Conservation (phyloP, 2,329 filamentous ascomycete genomes). For the Septoria linicola region DNA sequence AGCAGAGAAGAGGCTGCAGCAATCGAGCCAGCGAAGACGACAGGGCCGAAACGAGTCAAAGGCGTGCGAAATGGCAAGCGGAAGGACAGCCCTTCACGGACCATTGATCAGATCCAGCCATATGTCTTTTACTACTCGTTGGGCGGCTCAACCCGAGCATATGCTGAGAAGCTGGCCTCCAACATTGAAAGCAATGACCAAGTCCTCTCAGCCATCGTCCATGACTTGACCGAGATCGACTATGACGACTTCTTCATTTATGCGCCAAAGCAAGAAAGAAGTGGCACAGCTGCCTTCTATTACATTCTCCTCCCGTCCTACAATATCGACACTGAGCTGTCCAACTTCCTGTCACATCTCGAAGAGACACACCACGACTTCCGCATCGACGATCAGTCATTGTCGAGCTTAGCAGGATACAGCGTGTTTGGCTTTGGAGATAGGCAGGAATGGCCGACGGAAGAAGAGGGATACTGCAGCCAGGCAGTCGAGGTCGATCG, state of each 20-base stretch:
- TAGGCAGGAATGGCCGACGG: slow-evolving; percentile 85
- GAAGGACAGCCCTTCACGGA: slow-evolving; percentile 9
- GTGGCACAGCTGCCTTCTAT: slow-evolving; percentile 67
- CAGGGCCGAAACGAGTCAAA: slow-evolving; percentile 35
- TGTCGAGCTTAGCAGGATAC: slow-evolving; percentile 76
- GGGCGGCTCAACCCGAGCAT: slow-evolving; percentile 76
- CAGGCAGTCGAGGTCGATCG: slow-evolving; percentile 87
- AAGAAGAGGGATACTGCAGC: slow-evolving; percentile 87
- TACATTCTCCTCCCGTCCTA: slow-evolving; percentile 84
- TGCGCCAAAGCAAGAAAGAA: slow-evolving; percentile 67
- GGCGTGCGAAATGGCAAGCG: slow-evolving; percentile 30
- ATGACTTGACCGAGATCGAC: slow-evolving; percentile 82
- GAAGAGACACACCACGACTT: slow-evolving; percentile 96
- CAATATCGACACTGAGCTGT: slow-evolving; percentile 90
- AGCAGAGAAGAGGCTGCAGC: neutral
- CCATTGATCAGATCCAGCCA: slow-evolving; percentile 55
- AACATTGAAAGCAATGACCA: slow-evolving; percentile 47
- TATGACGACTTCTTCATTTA: slow-evolving; percentile 90
- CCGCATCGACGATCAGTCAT: slow-evolving; percentile 83
- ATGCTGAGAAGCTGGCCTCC: slow-evolving; percentile 62
- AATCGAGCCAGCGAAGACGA: slow-evolving; percentile 12
- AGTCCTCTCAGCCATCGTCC: slow-evolving; percentile 60
- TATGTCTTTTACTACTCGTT: slow-evolving; percentile 88
- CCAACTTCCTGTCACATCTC: slow-evolving; percentile 82
- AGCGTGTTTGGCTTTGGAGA: slow-evolving; percentile 94